A percentile compares a stretch with the other conserved stretches of the same genome.
Evolutionary conservation across 1,139 yeast genomes (phyloP).

Genomic region (Kodamaea suecica): DNA sequence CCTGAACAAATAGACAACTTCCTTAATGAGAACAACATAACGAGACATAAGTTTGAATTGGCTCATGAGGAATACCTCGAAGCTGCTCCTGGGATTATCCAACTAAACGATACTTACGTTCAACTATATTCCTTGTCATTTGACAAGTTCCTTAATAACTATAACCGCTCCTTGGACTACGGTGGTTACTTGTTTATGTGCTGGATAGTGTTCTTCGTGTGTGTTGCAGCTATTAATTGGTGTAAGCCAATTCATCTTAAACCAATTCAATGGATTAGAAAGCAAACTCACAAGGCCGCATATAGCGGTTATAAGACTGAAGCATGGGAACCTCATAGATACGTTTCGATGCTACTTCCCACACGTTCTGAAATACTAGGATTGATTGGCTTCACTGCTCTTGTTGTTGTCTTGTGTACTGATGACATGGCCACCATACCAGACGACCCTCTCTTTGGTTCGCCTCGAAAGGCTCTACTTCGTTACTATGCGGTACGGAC

Average conservation of each 20-base stretch:
- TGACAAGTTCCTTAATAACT: slow-evolving; percentile 40
- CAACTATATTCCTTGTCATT: slow-evolving; percentile 23
- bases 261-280: not conserved
- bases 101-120: slow-evolving; percentile 22
- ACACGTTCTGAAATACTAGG: slow-evolving; percentile 51
- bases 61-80: slow-evolving; percentile 42
- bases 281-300: not conserved
- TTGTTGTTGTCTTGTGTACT: slow-evolving; percentile 5
- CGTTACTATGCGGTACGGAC: slow-evolving; percentile 53
- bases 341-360: slow-evolving; percentile 42
- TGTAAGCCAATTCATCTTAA: not conserved
- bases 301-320: not conserved
- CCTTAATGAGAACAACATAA: slow-evolving; percentile 25
- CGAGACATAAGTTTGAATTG: slow-evolving; percentile 26
- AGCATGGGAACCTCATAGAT: slow-evolving; percentile 1
- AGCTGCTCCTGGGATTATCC: slow-evolving; percentile 22
- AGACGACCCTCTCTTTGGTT: slow-evolving; percentile 29
- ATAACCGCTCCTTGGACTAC: slow-evolving; percentile 33
- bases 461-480: slow-evolving; percentile 17
- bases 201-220: slow-evolving; percentile 30
- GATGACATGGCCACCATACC: slow-evolving; percentile 22
- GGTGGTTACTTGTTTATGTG: slow-evolving; percentile 30
- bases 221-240: not conserved
- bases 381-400: slow-evolving; percentile 5
- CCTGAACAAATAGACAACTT: slow-evolving; percentile 24